Conservation (phyloP, 73 alveolate species). For the Breviolum minutum region DNA sequence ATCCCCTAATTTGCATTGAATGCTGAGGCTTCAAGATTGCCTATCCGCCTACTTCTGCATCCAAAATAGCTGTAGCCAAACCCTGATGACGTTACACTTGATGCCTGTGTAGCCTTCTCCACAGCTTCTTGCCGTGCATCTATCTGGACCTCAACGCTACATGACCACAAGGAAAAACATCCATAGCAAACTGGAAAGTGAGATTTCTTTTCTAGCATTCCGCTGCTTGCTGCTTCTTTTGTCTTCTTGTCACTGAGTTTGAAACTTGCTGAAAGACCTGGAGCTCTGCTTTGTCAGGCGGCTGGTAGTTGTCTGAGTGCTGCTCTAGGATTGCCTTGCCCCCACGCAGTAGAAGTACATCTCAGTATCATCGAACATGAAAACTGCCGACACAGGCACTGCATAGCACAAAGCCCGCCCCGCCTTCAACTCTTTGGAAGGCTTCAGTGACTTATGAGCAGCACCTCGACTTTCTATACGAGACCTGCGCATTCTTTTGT, state of each 20-base stretch:
- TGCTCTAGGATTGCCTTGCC: slow-evolving; percentile 33
- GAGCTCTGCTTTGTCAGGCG: slow-evolving; percentile 48
- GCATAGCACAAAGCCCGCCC: not conserved
- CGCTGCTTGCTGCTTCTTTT: not conserved
- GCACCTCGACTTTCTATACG: slow-evolving; percentile 72
- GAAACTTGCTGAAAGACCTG: slow-evolving; percentile 25
- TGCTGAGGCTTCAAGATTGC: too few relatives aligned
- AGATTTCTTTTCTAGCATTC: not conserved
- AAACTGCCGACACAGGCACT: too few relatives aligned
- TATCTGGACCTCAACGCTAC: slow-evolving; percentile 18
- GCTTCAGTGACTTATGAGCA: slow-evolving; percentile 74
- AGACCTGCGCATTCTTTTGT: slow-evolving; percentile 45
- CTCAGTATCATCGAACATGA: not conserved
- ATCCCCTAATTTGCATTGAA: too few relatives aligned
- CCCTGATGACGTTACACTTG: too few relatives aligned
- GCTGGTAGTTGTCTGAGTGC: not conserved
- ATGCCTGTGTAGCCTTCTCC: slow-evolving; percentile 63
- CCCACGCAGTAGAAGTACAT: not conserved
- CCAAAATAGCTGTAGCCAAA: too few relatives aligned
- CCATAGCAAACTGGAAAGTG: not conserved
- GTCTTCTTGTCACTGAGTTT: not conserved
- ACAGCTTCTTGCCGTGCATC: slow-evolving; percentile 17
- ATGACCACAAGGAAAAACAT: too few relatives aligned
- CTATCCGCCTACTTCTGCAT: too few relatives aligned
- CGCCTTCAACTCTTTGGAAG: slow-evolving; percentile 12